phyloP scores from a whole-genome alignment of 176 grass and related monocot genomes.

The Luzula sylvatica region DNA sequence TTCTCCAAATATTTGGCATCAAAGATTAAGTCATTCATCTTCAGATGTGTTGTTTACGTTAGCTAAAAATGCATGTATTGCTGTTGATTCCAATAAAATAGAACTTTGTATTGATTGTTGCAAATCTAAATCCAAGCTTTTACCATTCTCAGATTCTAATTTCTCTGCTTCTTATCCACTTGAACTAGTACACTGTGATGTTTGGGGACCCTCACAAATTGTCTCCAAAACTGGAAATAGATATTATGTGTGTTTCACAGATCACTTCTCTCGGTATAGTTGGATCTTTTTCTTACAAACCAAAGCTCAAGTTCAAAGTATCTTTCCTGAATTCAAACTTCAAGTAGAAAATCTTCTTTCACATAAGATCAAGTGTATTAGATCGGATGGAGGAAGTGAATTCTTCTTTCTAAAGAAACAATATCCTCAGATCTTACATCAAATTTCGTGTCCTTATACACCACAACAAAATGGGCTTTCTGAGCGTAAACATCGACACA shows the following conservation, averaged over 20 bases:
- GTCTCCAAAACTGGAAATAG: neutral
- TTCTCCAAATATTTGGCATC: neutral
- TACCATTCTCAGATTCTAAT: constrained; percentile 1
- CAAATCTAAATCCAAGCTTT: neutral
- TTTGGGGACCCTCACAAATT: neutral
- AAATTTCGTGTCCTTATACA: neutral
- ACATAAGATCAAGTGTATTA: neutral
- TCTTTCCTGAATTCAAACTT: neutral
- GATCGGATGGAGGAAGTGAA: neutral
- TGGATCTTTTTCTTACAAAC: constrained; percentile 1
- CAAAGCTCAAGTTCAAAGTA: neutral
- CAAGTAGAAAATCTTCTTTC: neutral
- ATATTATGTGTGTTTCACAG: constrained; percentile 1
- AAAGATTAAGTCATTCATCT: neutral
- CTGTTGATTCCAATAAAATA: neutral
- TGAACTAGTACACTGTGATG: neutral
- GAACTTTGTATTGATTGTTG: neutral
- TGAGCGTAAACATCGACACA: constrained; percentile 2
- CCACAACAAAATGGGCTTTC: neutral
- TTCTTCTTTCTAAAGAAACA: neutral
- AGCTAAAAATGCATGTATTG: neutral
- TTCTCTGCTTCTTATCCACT: neutral
- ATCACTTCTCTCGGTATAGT: neutral
- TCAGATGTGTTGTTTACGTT: neutral
- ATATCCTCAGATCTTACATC: neutral